Evolutionary conservation across 2,329 filamentous ascomycete species (phyloP).

Genomic region (Hypoxylon sp.): DNA sequence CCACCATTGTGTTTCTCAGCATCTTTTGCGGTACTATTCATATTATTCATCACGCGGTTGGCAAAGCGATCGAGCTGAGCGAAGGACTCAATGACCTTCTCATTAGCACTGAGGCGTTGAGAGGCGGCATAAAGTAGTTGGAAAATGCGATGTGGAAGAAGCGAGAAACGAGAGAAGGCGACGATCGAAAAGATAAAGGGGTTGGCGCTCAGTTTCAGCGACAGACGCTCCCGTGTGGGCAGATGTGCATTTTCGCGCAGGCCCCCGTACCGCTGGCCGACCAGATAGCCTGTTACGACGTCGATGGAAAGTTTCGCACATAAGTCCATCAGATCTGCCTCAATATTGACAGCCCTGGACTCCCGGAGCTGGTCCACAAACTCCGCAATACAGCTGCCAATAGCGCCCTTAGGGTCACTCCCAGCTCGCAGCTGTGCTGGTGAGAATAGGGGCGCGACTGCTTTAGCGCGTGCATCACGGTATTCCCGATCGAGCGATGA

Average conservation of each 20-base stretch:
- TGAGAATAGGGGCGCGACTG: constrained; percentile 10
- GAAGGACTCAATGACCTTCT: constrained; percentile 5
- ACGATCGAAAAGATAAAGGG: constrained; percentile 19
- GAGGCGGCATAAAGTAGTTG: not conserved
- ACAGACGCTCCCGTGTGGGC: not conserved
- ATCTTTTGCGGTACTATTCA: not conserved
- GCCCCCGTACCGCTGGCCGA: constrained; percentile 6
- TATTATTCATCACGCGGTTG: not conserved
- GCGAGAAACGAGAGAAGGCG: constrained; percentile 20
- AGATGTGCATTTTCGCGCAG: constrained; percentile 12
- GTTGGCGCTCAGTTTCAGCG: constrained; percentile 11
- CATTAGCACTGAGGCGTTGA: constrained; percentile 6
- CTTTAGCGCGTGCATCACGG: constrained; percentile 10
- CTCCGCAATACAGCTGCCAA: constrained; percentile 12
- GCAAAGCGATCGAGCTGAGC: constrained; percentile 1
- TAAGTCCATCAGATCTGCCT: constrained; percentile 12
- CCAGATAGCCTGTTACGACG: constrained; percentile 11
- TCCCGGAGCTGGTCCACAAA: constrained; percentile 12
- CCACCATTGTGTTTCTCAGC: constrained; percentile 3
- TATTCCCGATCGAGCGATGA: constrained; percentile 14
- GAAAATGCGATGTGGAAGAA: constrained; percentile 15
- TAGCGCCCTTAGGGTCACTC: constrained; percentile 1
- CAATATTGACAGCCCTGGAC: not conserved
- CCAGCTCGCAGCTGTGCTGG: constrained; percentile 12
- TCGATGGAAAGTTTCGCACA: constrained; percentile 19